phyloP scores from a whole-genome alignment of 2,329 filamentous ascomycete genomes.

The Cladosporium sp. region DNA sequence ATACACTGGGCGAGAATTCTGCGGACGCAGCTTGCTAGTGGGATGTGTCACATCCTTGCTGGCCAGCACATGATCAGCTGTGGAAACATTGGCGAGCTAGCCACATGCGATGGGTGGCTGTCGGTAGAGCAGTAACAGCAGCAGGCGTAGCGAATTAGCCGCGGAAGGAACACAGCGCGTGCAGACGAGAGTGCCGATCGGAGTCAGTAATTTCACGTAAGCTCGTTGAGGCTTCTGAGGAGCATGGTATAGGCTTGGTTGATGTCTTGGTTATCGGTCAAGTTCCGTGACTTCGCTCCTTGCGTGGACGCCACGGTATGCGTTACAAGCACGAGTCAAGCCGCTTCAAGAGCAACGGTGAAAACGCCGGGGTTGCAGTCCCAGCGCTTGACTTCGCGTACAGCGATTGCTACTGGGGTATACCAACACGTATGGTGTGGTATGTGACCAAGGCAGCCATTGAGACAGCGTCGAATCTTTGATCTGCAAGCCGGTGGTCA shows the following conservation, averaged over 20 bases:
- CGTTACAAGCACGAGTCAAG: constrained; percentile 7
- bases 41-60: constrained; percentile 1
- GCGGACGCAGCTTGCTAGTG: neutral
- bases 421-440: neutral
- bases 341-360: neutral
- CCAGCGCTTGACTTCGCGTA: neutral
- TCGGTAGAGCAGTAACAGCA: constrained; percentile 3
- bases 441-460: neutral
- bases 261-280: constrained; percentile 9
- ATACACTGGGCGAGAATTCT: constrained; percentile 17
- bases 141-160: neutral
- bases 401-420: neutral
- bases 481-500: neutral
- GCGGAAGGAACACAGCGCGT: neutral
- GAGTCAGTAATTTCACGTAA: neutral
- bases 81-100: constrained; percentile 14
- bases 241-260: neutral
- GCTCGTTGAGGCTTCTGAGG: neutral
- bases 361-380: neutral
- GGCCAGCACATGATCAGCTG: constrained; percentile 8
- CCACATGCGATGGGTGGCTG: constrained; percentile 7
- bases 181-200: neutral
- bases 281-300: neutral
- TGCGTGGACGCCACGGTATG: neutral
- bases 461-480: neutral